Evolutionary conservation across 331 rosid genomes (phyloP).

Genomic region (Quercus lobata): DNA sequence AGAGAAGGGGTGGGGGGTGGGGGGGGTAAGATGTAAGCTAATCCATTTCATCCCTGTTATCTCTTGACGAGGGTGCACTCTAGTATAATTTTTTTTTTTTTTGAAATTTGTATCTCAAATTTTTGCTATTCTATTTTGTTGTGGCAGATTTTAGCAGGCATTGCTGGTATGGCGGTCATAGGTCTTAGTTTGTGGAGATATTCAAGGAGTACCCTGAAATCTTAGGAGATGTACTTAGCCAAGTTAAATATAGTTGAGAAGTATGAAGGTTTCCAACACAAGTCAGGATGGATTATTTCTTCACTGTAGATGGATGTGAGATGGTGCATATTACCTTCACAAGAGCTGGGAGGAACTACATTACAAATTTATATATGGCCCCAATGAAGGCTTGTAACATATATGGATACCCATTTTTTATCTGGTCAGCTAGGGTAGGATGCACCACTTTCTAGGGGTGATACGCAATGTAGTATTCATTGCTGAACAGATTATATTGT

Average conservation of each 20-base stretch:
- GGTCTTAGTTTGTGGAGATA: conserved; percentile 71
- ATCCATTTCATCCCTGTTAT: no score
- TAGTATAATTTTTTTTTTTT: not conserved
- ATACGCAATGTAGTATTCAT: conserved; percentile 3
- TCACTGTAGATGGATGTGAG: not conserved
- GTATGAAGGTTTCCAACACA: conserved; percentile 8
- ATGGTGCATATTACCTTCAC: conserved; percentile 15
- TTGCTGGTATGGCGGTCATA: conserved; percentile 60
- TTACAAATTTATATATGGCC: conserved; percentile 7
- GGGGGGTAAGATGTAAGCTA: no score
- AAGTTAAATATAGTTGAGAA: conserved; percentile 3
- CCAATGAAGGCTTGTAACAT: conserved; percentile 19
- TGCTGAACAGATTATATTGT: not conserved
- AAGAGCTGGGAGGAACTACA: conserved; percentile 2
- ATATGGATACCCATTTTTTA: not conserved
- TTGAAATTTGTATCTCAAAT: not conserved
- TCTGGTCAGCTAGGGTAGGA: not conserved
- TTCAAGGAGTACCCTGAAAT: conserved; percentile 42
- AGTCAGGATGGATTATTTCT: conserved; percentile 6
- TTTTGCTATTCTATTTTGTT: not conserved
- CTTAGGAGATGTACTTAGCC: conserved; percentile 26
- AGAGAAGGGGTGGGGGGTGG: no score
- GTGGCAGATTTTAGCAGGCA: conserved; percentile 68
- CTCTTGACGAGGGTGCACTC: no score
- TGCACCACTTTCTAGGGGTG: not conserved